phyloP scores from a whole-genome alignment of 2,329 filamentous ascomycete species.

The Colletotrichum sp. region DNA sequence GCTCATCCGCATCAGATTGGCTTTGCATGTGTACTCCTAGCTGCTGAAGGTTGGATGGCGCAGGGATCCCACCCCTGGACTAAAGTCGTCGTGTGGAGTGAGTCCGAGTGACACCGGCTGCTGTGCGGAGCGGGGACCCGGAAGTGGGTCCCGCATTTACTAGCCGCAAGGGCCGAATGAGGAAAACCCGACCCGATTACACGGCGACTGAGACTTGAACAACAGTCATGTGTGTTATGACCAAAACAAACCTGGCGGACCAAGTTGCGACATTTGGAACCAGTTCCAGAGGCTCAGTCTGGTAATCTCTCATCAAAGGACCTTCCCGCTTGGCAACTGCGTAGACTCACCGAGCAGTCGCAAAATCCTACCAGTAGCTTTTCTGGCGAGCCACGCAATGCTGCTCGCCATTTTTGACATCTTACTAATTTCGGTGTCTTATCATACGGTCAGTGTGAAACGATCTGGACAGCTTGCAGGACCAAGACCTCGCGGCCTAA shows the following conservation, averaged over 20 bases:
- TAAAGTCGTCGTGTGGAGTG: background rate
- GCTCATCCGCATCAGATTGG: background rate
- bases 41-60: background rate
- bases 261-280: background rate
- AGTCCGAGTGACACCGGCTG: background rate
- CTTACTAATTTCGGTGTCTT: fast-evolving
- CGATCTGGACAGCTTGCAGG: background rate
- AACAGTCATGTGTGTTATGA: background rate
- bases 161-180: background rate
- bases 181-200: background rate
- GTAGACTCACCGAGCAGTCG: background rate
- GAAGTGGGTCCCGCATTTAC: background rate
- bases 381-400: background rate
- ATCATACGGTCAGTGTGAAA: background rate
- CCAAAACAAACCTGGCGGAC: background rate
- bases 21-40: background rate
- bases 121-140: background rate
- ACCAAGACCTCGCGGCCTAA: fast-evolving
- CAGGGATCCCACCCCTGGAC: background rate
- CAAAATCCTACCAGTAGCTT: background rate
- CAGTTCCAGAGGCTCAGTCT: background rate
- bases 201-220: background rate
- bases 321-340: background rate
- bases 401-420: background rate
- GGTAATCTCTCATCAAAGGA: background rate